These are phyloP conservation scores for Phytophthora pisi DNA, from an alignment of 352 stramenopile species.

Conservation along the genomic window DNA sequence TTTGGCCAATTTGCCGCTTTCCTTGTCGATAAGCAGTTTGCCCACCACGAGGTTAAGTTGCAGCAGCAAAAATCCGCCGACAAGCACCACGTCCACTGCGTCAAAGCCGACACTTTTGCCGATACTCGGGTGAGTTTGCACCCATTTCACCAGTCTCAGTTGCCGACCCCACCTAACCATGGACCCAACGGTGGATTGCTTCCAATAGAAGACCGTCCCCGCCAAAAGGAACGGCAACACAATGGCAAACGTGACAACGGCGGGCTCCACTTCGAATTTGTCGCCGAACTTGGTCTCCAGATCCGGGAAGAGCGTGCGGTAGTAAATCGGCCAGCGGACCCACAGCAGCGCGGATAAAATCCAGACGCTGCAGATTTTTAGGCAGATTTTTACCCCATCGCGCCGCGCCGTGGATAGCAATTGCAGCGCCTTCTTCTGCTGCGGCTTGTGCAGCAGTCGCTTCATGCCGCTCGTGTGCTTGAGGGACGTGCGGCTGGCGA, in stretches of 20 bases:
- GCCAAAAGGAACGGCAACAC: constrained; percentile 44
- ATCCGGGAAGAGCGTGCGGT: constrained; percentile 32
- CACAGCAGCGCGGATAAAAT: constrained; percentile 48
- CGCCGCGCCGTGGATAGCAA: constrained; percentile 27
- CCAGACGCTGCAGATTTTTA: constrained; percentile 31
- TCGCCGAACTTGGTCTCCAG: constrained; percentile 37
- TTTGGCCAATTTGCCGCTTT: constrained; percentile 72
- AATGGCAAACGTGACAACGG: constrained; percentile 43
- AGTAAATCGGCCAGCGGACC: constrained; percentile 59
- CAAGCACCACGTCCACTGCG: constrained; percentile 51
- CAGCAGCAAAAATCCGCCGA: constrained; percentile 51
- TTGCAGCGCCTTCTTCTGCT: constrained; percentile 26
- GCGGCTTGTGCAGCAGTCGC: constrained; percentile 30
- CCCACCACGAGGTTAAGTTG: constrained; percentile 70
- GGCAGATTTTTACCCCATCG: constrained; percentile 15
- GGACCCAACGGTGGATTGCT: constrained; percentile 22
- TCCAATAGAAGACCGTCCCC: constrained; percentile 53
- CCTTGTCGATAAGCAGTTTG: constrained; percentile 69
- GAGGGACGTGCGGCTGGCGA: constrained; percentile 12
- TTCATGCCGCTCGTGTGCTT: constrained; percentile 17
- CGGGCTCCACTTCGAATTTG: constrained; percentile 56
- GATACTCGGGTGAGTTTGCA: constrained; percentile 31
- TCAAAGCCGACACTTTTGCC: constrained; percentile 38
- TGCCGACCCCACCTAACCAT: constrained; percentile 12
- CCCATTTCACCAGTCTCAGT: constrained; percentile 33